Base-by-base conservation (phyloP, 805 yeast genomes). In the Brettanomyces custersianus region DNA sequence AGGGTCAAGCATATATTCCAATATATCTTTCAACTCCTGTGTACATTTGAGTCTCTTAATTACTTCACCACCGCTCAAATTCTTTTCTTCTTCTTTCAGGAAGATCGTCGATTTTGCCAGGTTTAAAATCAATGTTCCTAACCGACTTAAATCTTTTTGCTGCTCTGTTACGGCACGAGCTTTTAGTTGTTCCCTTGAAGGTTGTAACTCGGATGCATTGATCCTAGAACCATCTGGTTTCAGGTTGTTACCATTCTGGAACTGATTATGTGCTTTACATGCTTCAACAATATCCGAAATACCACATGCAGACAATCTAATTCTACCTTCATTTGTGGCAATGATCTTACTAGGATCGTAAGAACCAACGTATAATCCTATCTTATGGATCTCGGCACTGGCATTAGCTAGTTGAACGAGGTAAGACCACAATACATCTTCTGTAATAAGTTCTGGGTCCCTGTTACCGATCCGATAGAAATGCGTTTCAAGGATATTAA, bases 371-470 rank as follows among this genome's bases (percentile, higher is more conserved):
- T 78, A 69, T 35, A 90, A 60, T 0, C 73, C 74, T n/a, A 65
- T 62, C 3, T 65, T 62, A 61, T 90, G 96, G 11, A 80, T 68
- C 4, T 72, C 66, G n/a, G 66, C 58, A 18, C 85, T 51, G 0
- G 88, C 96, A 46, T 72, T 70, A 3, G 80, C 65, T 22, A 92
- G 58, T 60, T 92, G 97, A 13, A 78, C 68, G 35, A 82, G 56
- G 47, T 86, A 84, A 23, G 63, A 60, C 96, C 96, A 86, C 31
- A 90, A 57, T 9, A 73, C 51, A 7, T 74, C 72, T 51, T 80
- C 87, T 0, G 80, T 75, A 3, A 83, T 63, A 18, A 70, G 66
- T 41, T 66, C 72, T 4, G 68, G 63, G 27, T 57, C 56, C 20
- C 48, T 52, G 53, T 55, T 43, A 55, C 63, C 49, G 52, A 49